phyloP scores from a whole-genome alignment of 78 protist genomes.

The Dictyostelium firmibasis region DNA sequence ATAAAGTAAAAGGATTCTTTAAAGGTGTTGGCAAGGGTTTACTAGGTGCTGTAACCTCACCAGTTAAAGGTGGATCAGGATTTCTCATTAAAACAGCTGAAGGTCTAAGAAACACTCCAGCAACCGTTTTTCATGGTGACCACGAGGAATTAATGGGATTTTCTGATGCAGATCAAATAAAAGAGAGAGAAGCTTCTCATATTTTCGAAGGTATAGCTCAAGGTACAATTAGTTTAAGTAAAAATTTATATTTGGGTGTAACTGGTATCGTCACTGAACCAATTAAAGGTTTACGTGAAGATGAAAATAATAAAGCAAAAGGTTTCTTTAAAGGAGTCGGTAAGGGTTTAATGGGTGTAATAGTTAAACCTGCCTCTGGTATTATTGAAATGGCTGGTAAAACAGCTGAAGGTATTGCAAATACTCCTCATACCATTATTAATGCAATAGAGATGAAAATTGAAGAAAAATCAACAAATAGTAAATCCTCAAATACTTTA shows the following conservation, averaged over 20 bases:
- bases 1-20: constrained; percentile 84
- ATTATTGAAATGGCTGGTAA: constrained; percentile 68
- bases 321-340: constrained; percentile 88
- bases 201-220: constrained; percentile 59
- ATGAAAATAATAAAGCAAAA: constrained; percentile 30
- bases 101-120: constrained; percentile 78
- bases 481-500: neutral
- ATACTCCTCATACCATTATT: constrained; percentile 42
- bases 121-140: neutral
- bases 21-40: constrained; percentile 91
- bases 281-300: constrained; percentile 38
- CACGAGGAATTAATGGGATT: neutral
- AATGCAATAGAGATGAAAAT: constrained; percentile 21
- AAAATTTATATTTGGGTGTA: constrained; percentile 46
- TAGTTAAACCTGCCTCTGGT: constrained; percentile 90
- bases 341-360: constrained; percentile 88
- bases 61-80: constrained; percentile 84
- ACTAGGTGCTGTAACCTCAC: constrained; percentile 83
- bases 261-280: constrained; percentile 62
- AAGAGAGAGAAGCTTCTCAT: constrained; percentile 58
- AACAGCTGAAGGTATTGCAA: constrained; percentile 73
- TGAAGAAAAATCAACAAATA: neutral
- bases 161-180: neutral
- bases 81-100: constrained; percentile 63
- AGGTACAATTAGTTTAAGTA: constrained; percentile 60